Evolutionary conservation across 352 stramenopile genomes (phyloP), one percentile per base, ranked within the genome.

Genomic region (Phytophthora uliginosa): DNA sequence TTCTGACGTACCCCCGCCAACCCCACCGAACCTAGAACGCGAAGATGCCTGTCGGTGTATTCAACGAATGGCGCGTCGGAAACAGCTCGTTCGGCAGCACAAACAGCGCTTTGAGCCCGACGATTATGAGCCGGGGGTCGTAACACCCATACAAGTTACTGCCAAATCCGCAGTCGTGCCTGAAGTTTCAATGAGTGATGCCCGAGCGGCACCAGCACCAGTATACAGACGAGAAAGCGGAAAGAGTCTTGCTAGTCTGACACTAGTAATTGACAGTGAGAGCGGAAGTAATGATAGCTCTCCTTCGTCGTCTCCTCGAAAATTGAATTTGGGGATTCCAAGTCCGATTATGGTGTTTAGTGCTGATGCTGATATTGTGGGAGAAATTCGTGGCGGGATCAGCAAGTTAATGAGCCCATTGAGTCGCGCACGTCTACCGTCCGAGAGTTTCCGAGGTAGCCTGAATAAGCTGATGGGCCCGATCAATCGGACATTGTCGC

Each of bases 351-450:
- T 60, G 26, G 34, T 74, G 40, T 45, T 77, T 31, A 50, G 45
- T 3, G n/a, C 26, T 6, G 70, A 77, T 17, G 69, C 47, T n/a
- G 70, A 74, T 63, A 55, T 77, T 4, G 53, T 66, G 9, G 54
- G 59, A 20, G 70, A 74, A 28, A 70, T 77, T 33, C 58, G 70
- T 26, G 70, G 59, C 8, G 70, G 70, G 18, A 48, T 77, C 22
- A 74, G 22, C 24, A 77, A 77, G 38, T 26, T 77, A 9, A 74
- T 77, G 65, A 77, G 65, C 18, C 70, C 70, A 26, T 69, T 77
- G 33, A 77, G 52, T 24, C 64, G 63, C 57, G 47, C 63, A n/a
- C 63, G 26, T 9, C 48, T 66, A 17, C 45, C 31, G 7, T 59
- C 70, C 15, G 70, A 77, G 2, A 74, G 65, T 38, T 71, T 77